These are phyloP conservation scores for Solanum corneliomulleri DNA, from an alignment of 257 asterid species.

Conservation along the genomic window DNA sequence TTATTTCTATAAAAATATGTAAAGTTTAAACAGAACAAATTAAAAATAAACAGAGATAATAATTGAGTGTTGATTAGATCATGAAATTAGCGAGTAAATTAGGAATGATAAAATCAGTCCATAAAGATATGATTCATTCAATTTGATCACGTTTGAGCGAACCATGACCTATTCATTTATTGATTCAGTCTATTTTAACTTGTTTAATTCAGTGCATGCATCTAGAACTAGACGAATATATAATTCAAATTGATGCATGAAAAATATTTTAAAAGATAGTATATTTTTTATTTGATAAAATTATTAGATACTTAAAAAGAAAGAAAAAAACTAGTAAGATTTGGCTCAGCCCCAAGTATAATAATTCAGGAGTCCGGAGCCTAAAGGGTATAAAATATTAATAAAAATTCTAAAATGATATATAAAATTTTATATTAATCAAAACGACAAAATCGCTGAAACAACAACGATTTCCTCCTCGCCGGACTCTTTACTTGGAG, in stretches of 20 bases:
- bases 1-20: too few species aligned
- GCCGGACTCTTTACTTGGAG: background rate
- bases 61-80: background rate
- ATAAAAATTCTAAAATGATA: rapidly evolving
- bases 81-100: background rate
- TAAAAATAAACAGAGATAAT: background rate
- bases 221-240: background rate
- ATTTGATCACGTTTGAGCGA: background rate
- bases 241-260: background rate
- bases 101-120: background rate
- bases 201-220: background rate
- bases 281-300: too few species aligned
- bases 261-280: too few species aligned
- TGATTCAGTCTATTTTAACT: rapidly evolving
- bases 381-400: too few species aligned
- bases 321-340: background rate
- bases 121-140: background rate
- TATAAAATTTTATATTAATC: too few species aligned
- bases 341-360: background rate
- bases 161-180: background rate
- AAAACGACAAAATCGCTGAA: too few species aligned
- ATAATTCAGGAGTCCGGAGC: background rate
- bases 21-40: background rate
- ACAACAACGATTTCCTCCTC: too few species aligned
- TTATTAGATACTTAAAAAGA: background rate